Evolutionary conservation across 768 basidiomycete species (phyloP).

Genomic region (Melanogaster broomeanus): DNA sequence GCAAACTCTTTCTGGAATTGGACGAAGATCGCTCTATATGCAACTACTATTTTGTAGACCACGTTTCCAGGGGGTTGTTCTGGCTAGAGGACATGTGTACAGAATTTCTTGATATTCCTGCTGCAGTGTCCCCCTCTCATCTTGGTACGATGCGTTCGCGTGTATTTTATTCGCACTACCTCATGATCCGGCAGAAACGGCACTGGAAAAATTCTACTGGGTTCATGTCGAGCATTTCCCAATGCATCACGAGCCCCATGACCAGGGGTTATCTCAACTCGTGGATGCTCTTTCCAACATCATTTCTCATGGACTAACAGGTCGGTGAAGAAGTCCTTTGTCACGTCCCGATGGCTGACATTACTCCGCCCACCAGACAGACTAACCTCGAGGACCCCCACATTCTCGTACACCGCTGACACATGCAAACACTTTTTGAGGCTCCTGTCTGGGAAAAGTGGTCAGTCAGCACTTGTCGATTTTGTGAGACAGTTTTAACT

Average conservation of each 20-base stretch:
- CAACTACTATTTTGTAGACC: constrained; percentile 60
- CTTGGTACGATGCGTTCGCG: constrained; percentile 42
- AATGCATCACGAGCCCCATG: constrained; percentile 52
- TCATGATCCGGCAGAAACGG: constrained; percentile 37
- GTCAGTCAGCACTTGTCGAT: constrained; percentile 28
- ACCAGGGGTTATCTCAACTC: constrained; percentile 31
- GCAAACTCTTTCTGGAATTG: constrained; percentile 57
- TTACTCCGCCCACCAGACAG: constrained; percentile 44
- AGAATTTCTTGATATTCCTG: constrained; percentile 43
- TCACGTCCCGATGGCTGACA: neutral
- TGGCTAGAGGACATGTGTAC: constrained; percentile 54
- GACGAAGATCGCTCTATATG: constrained; percentile 40
- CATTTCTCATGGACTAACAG: constrained; percentile 56
- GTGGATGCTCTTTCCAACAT: constrained; percentile 54
- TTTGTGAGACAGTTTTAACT: neutral
- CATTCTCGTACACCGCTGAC: constrained; percentile 55
- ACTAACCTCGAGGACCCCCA: constrained; percentile 59
- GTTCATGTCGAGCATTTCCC: constrained; percentile 63
- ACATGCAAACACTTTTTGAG: constrained; percentile 51
- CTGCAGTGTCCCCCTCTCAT: constrained; percentile 52
- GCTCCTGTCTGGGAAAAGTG: constrained; percentile 47
- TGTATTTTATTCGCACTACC: neutral
- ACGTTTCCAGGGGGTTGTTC: constrained; percentile 45
- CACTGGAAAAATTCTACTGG: constrained; percentile 60
- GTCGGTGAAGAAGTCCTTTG: constrained; percentile 32